A percentile compares a stretch with the other conserved stretches of the same genome.
Evolutionary conservation across 1,139 yeast genomes (phyloP).

Genomic region (Lodderomyces metapsilosis): DNA sequence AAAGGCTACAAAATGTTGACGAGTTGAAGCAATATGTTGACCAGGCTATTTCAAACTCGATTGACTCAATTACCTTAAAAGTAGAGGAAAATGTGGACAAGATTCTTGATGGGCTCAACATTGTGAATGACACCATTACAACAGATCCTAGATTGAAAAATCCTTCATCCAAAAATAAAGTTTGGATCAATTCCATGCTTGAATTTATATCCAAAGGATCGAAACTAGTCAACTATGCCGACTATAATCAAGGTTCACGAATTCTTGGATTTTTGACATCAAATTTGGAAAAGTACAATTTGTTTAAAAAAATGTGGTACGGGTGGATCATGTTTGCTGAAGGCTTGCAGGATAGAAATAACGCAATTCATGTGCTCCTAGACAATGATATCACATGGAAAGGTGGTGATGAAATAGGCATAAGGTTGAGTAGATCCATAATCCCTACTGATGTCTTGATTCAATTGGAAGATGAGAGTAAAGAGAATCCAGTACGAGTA

Average conservation of each 20-base stretch:
- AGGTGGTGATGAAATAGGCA: slow-evolving; percentile 37
- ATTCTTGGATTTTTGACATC: slow-evolving; percentile 42
- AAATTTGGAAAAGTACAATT: slow-evolving; percentile 18
- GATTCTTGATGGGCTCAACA: slow-evolving; percentile 26
- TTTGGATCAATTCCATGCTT: slow-evolving; percentile 24
- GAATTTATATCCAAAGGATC: slow-evolving; percentile 38
- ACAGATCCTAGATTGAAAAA: neutral
- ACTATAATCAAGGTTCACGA: slow-evolving; percentile 39
- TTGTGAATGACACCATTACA: slow-evolving; percentile 8
- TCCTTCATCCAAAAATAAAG: slow-evolving; percentile 6
- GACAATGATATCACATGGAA: slow-evolving; percentile 39
- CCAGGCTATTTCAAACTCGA: slow-evolving; percentile 2
- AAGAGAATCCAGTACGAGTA: slow-evolving; percentile 10
- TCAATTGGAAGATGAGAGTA: slow-evolving; percentile 15
- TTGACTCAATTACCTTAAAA: slow-evolving; percentile 7
- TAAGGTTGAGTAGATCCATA: slow-evolving; percentile 32
- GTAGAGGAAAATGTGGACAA: slow-evolving; percentile 20
- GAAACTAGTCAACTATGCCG: slow-evolving; percentile 42
- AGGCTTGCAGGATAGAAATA: slow-evolving; percentile 24
- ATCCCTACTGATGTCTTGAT: slow-evolving; percentile 38
- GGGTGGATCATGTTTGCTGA: slow-evolving; percentile 26
- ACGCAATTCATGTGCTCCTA: slow-evolving; percentile 40
- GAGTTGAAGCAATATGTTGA: slow-evolving; percentile 10
- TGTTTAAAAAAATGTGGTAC: slow-evolving; percentile 34
- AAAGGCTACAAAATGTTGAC: slow-evolving; percentile 7